Base-by-base conservation (phyloP, 495 filamentous ascomycete species). In the Neurospora sp. region DNA sequence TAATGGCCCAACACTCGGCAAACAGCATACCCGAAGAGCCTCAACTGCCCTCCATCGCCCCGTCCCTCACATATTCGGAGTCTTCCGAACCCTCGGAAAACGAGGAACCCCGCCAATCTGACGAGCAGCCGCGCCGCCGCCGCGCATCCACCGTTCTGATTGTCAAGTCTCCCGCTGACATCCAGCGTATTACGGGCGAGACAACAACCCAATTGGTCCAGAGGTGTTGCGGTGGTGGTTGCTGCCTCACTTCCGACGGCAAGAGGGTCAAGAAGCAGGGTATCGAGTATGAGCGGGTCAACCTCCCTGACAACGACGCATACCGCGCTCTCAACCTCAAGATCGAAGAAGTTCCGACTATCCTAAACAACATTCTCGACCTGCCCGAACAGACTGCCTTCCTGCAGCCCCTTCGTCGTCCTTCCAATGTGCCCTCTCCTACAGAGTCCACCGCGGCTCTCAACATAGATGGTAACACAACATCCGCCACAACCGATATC, bases 201-300 rank as follows among this genome's bases (percentile, higher is more conserved):
- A 85, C 87, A 8, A 88, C 87, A 18, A 90, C 89, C 69, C 82
- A 87, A 77, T 77, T 91, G 85, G 84, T 88, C 79, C 77, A 87
- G 84, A 83, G 91, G 84, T 99, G 96, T 85, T 99, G 96, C 80
- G 96, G 96, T 40, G 94, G 95, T 71, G 95, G 95, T 54, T 98
- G 96, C 83, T 98, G 95, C 80, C 87, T 93, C 77, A 86, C 90
- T 71, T 84, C 91, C 70, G 86, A 73, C 9, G 44, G 87, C 41
- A 79, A 90, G 27, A 66, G 54, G 14, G 54, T 66, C 76, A 86
- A 86, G 75, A 86, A 84, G 7, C 82, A 87, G 60, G 83, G 82
- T 31, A 79, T 88, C 60, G 82, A 87, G 62, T 89, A 87, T 62
- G 87, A 90, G 72, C 83, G 82, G 62, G 79, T 90, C n/a, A 85